Percentiles rank a stretch among this genome's conserved stretches.
Conservation (phyloP, 495 filamentous ascomycete genomes). For the Talaromyces trachyspermus region DNA sequence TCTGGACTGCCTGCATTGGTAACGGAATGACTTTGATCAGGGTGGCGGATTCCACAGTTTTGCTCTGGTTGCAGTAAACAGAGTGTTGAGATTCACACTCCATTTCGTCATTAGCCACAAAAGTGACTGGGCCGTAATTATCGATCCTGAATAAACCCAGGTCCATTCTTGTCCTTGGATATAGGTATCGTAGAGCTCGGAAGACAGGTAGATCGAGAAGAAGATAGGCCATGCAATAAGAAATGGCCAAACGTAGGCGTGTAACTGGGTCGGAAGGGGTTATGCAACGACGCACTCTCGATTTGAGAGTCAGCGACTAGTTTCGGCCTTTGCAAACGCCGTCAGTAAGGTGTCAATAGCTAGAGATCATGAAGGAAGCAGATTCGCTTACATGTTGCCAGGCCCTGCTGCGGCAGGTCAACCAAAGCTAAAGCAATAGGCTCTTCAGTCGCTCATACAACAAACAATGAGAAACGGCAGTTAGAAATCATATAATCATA, state of each 20-base stretch:
- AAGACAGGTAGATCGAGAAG: slow-evolving; percentile 74
- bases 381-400: slow-evolving; percentile 11
- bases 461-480: slow-evolving; percentile 11
- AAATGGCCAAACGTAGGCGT: slow-evolving; percentile 91
- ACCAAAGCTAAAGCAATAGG: slow-evolving; percentile 2
- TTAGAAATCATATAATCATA: too few relatives aligned
- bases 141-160: slow-evolving; percentile 82
- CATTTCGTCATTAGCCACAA: slow-evolving; percentile 95
- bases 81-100: slow-evolving; percentile 77
- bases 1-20: slow-evolving; percentile 86
- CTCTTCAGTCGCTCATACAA: slow-evolving; percentile 23
- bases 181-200: slow-evolving; percentile 79
- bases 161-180: slow-evolving; percentile 92
- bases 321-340: slow-evolving; percentile 43
- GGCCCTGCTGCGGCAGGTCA: slow-evolving; percentile 7
- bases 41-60: slow-evolving; percentile 65
- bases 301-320: slow-evolving; percentile 92
- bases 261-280: slow-evolving; percentile 70
- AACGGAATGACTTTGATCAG: slow-evolving; percentile 91
- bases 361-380: neutral
- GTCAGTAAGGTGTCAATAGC: neutral
- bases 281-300: slow-evolving; percentile 76
- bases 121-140: slow-evolving; percentile 80
- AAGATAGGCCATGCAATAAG: slow-evolving; percentile 84
- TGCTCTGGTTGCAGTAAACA: slow-evolving; percentile 74